These are phyloP conservation scores for Aquanectria penicillioides DNA, from an alignment of 2,329 filamentous ascomycete species.

Conservation along the genomic window DNA sequence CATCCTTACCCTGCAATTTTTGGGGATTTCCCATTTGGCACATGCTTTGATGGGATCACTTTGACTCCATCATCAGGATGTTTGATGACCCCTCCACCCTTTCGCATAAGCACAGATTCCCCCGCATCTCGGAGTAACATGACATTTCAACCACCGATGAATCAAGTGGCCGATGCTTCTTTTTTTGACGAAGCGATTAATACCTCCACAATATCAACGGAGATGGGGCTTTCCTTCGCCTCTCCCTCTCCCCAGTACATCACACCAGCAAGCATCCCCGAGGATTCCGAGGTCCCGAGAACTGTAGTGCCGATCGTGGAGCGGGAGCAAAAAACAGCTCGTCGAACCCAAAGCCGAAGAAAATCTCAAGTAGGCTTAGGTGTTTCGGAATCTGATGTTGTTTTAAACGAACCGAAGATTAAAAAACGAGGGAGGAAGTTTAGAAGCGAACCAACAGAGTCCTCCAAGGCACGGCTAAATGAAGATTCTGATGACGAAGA, in stretches of 20 bases:
- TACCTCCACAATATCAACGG: constrained; percentile 30
- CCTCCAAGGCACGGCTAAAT: constrained; percentile 12
- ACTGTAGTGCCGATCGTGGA: constrained; percentile 23
- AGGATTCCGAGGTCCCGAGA: constrained; percentile 9
- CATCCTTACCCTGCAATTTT: not conserved
- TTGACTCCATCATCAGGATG: constrained; percentile 15
- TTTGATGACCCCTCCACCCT: constrained; percentile 31
- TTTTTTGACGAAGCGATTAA: constrained; percentile 42
- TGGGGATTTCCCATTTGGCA: constrained; percentile 10
- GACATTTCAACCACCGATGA: constrained; percentile 27
- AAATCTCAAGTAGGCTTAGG: constrained; percentile 24
- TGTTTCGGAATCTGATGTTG: constrained; percentile 11
- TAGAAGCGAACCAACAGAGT: constrained; percentile 29
- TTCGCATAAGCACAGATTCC: constrained; percentile 35
- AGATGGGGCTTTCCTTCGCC: constrained; percentile 32
- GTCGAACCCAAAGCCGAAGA: constrained; percentile 18
- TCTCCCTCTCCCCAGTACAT: constrained; percentile 29
- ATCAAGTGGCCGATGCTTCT: constrained; percentile 33
- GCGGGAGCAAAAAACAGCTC: constrained; percentile 23
- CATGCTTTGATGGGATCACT: constrained; percentile 10
- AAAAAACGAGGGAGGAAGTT: constrained; percentile 42
- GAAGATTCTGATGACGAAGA: constrained; percentile 36
- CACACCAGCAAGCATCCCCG: constrained; percentile 7
- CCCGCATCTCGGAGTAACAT: constrained; percentile 31
- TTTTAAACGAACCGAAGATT: constrained; percentile 21